Percentiles rank a stretch among this genome's conserved stretches.
phyloP scores from a whole-genome alignment of 1,284 basidiomycete genomes.

The Trichosporon coremiiforme region DNA sequence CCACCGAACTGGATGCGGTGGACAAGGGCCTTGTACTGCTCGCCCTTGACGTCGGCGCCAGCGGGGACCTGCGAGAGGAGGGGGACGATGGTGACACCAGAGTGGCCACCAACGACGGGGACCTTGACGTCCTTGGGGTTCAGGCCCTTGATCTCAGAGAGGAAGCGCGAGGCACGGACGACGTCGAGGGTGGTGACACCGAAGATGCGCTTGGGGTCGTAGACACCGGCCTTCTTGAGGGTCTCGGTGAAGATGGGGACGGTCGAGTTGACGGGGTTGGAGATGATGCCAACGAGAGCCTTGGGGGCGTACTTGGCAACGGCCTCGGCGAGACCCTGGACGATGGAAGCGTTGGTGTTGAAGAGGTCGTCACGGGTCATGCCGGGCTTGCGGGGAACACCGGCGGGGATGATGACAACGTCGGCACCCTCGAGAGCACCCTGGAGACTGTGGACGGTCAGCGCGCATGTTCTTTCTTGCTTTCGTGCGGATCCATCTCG shows the following conservation, averaged over 20 bases:
- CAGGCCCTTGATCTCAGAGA: slow-evolving; percentile 74
- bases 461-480: slow-evolving; percentile 41
- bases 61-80: slow-evolving; percentile 87
- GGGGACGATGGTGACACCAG: slow-evolving; percentile 94
- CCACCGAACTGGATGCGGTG: slow-evolving; percentile 95
- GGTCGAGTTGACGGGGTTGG: slow-evolving; percentile 95
- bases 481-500: background rate
- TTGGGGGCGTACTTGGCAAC: slow-evolving; percentile 84
- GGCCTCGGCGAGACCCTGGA: slow-evolving; percentile 85
- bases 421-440: slow-evolving; percentile 82
- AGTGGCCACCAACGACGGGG: slow-evolving; percentile 92
- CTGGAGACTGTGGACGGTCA: slow-evolving; percentile 70
- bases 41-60: slow-evolving; percentile 60
- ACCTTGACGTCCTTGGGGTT: slow-evolving; percentile 67
- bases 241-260: slow-evolving; percentile 96
- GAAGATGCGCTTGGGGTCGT: slow-evolving; percentile 88
- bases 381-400: slow-evolving; percentile 94
- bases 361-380: slow-evolving; percentile 60
- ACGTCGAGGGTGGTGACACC: slow-evolving; percentile 99
- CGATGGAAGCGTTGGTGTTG: slow-evolving; percentile 90
- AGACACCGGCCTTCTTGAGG: slow-evolving; percentile 88
- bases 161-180: slow-evolving; percentile 93
- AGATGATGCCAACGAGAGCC: slow-evolving; percentile 92
- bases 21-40: slow-evolving; percentile 66
- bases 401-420: slow-evolving; percentile 93